A percentile compares a stretch with the other conserved stretches of the same genome.
These are phyloP conservation scores for Ascomycota sp. DNA, from an alignment of 2,329 filamentous ascomycete genomes.

Conservation along the genomic window DNA sequence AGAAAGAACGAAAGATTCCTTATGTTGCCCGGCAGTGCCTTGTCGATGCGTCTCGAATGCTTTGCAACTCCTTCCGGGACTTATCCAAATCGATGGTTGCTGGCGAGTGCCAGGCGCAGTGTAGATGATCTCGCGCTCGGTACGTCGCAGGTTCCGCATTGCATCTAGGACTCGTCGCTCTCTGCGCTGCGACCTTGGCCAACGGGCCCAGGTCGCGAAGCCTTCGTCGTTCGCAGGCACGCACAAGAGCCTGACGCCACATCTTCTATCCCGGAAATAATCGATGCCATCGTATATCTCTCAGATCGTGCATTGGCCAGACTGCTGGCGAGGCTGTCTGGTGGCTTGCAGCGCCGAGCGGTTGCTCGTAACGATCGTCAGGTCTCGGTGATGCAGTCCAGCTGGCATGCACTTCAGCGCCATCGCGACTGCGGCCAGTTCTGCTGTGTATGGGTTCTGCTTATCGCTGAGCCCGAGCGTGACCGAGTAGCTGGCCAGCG, in stretches of 20 bases:
- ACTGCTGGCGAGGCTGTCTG: slow-evolving; percentile 3
- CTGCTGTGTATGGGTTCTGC: slow-evolving; percentile 4
- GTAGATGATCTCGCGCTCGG: slow-evolving; percentile 1
- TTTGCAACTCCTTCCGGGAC: slow-evolving; percentile 1
- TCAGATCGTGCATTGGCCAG: slow-evolving; percentile 2
- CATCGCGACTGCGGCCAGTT: slow-evolving; percentile 3
- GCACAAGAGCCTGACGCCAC: slow-evolving; percentile 1
- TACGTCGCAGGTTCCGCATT: neutral
- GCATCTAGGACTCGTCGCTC: slow-evolving; percentile 1
- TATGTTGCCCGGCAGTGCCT: slow-evolving; percentile 2
- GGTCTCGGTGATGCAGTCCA: slow-evolving; percentile 1
- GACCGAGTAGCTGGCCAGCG: slow-evolving; percentile 3
- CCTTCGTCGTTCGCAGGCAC: slow-evolving; percentile 1
- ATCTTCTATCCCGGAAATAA: slow-evolving; percentile 1
- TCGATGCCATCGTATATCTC: slow-evolving; percentile 2
- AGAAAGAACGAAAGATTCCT: neutral
- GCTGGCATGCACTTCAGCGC: slow-evolving; percentile 3
- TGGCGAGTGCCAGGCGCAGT: neutral
- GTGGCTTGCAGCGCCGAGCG: slow-evolving; percentile 3
- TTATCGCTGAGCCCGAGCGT: slow-evolving; percentile 3
- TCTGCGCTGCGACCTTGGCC: slow-evolving; percentile 1
- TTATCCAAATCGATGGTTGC: neutral
- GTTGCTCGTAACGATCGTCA: slow-evolving; percentile 2
- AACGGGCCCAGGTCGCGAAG: neutral
- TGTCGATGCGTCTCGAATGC: slow-evolving; percentile 2